These are phyloP conservation scores for Hippophae tibetana DNA, from an alignment of 306 rosid species.

Conservation along the genomic window DNA sequence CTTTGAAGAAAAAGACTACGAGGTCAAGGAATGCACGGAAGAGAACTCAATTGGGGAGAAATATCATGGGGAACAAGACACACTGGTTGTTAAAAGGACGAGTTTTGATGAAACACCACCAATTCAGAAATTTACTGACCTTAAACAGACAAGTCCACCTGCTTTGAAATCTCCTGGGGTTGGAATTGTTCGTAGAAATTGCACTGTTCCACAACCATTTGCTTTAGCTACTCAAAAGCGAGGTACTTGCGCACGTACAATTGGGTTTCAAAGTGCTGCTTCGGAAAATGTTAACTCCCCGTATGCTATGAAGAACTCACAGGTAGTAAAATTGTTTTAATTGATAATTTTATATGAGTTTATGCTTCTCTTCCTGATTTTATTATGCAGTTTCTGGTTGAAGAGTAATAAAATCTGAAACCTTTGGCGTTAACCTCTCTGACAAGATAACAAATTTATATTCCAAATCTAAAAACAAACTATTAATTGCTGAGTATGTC, in stretches of 20 bases:
- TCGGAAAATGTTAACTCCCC: conserved; percentile 40
- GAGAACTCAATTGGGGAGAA: neutral
- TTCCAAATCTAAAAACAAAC: too few relatives aligned
- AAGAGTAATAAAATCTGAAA: too few relatives aligned
- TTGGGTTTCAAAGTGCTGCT: conserved; percentile 36
- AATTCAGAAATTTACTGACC: conserved; percentile 34
- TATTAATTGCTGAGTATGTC: too few relatives aligned
- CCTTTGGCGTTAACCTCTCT: too few relatives aligned
- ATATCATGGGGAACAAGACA: too few relatives aligned
- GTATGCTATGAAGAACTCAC: conserved; percentile 34
- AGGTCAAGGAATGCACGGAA: conserved; percentile 48
- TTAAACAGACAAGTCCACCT: conserved; percentile 34
- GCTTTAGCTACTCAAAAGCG: conserved; percentile 44
- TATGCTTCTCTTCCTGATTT: conserved; percentile 2
- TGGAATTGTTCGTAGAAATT: conserved; percentile 32
- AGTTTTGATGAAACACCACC: conserved; percentile 30
- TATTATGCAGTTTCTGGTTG: too few relatives aligned
- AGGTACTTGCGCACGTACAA: conserved; percentile 22
- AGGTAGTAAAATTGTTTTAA: conserved; percentile 26
- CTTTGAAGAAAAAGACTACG: conserved; percentile 51
- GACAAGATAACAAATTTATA: too few relatives aligned
- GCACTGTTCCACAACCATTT: conserved; percentile 44
- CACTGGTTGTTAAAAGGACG: conserved; percentile 10
- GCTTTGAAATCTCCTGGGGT: conserved; percentile 30
- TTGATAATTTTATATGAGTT: conserved; percentile 3